Base-by-base conservation (phyloP, 1,284 basidiomycete genomes). In the Hymenochaete sp. region DNA sequence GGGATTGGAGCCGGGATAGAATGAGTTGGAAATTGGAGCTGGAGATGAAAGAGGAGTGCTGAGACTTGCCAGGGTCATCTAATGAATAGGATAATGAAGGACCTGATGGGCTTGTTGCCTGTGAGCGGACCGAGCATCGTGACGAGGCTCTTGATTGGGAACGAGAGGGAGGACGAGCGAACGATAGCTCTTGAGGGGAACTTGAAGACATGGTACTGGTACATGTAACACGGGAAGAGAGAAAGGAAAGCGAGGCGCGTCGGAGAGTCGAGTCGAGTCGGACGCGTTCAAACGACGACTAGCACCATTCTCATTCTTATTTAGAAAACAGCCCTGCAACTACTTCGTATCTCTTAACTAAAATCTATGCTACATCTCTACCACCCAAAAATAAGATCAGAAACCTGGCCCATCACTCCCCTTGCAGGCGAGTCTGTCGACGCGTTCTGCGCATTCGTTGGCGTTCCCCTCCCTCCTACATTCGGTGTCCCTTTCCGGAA, bases 341-440 rank as follows among this genome's bases (percentile, higher is more conserved):
- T 31, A 31, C 9, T 14, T 9, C 14, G 14, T 31, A 31, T 31
- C 9, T 31, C 9, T 31, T 14, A 31, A 31, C 28, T 10, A 35
- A 16, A 35, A n/a, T n/a, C 14, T 35, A 35, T 8, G 14, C 5
- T n/a, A 35, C 21, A 35, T 35, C 13, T 35, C 63, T 74, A 80
- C 80, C 80, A 83, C 18, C 81, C 82, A 60, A 85, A 84, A 42
- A 86, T 77, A 52, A 83, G 57, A 64, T 85, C 82, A n/a, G 78
- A 78, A 33, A 85, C 75, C 58, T 82, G 79, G 9, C 81, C 80
- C 3, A 86, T 48, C 52, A 84, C 55, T 3, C 79, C 69, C 57
- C 78, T 84, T 44, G 54, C 68, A n/a, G 71, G 67, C 4, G 66
- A 62, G 25, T 57, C 56, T 32, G 58, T 54, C 18, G 55, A 53